phyloP scores from a whole-genome alignment of 768 basidiomycete species.

The Suillus subluteus region DNA sequence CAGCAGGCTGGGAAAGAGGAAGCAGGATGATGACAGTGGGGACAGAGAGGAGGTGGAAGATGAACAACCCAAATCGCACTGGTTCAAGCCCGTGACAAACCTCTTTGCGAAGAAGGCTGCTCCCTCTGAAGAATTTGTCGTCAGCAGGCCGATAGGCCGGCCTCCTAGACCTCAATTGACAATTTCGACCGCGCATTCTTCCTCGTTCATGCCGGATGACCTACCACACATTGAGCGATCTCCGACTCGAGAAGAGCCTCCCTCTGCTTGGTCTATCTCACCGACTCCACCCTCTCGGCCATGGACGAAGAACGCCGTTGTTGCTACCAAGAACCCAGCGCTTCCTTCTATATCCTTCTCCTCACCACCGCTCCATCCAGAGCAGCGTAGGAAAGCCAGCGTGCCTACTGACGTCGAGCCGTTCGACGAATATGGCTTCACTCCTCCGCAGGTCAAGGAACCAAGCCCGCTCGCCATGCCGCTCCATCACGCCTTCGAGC shows the following conservation, averaged over 20 bases:
- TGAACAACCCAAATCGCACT: slow-evolving; percentile 31
- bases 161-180: slow-evolving; percentile 40
- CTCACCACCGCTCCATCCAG: slow-evolving; percentile 36
- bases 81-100: slow-evolving; percentile 42
- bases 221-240: slow-evolving; percentile 35
- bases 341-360: slow-evolving; percentile 41
- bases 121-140: slow-evolving; percentile 23
- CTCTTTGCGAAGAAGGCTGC: slow-evolving; percentile 31
- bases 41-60: slow-evolving; percentile 25
- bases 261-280: slow-evolving; percentile 36
- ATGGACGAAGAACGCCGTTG: slow-evolving; percentile 24
- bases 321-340: slow-evolving; percentile 28
- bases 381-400: slow-evolving; percentile 36
- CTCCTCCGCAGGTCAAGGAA: slow-evolving; percentile 24
- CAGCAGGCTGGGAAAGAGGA: slow-evolving; percentile 45
- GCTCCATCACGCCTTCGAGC: slow-evolving; percentile 45
- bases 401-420: slow-evolving; percentile 42
- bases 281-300: slow-evolving; percentile 31
- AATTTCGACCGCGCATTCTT: slow-evolving; percentile 47
- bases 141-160: slow-evolving; percentile 19
- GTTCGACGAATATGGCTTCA: slow-evolving; percentile 28
- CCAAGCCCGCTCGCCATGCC: slow-evolving; percentile 41
- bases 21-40: slow-evolving; percentile 35
- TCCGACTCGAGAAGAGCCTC: slow-evolving; percentile 29
- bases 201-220: slow-evolving; percentile 27